Conservation (phyloP, 495 filamentous ascomycete genomes). For the Neurospora intermedia region DNA sequence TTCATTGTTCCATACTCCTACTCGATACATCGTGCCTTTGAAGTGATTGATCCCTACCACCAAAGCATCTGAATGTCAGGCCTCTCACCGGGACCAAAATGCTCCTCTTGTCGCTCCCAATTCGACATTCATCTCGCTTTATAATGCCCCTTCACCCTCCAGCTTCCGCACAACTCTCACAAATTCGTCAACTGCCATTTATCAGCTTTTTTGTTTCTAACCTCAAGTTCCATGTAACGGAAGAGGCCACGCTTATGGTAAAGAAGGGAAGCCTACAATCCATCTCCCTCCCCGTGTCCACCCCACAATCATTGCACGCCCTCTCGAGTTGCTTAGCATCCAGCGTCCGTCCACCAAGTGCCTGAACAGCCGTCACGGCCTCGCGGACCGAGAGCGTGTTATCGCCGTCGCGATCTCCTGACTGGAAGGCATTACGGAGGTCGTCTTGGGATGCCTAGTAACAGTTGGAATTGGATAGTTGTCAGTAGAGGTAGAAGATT, state of each 20-base stretch:
- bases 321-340: slow-evolving; percentile 1
- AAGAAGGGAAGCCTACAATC: slow-evolving; percentile 5
- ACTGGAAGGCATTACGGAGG: slow-evolving; percentile 8
- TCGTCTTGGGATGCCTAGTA: slow-evolving; percentile 7
- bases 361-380: slow-evolving; percentile 7
- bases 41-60: no score
- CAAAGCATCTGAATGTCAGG: no score
- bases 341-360: slow-evolving; percentile 6
- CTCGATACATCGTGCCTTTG: no score
- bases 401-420: slow-evolving; percentile 11
- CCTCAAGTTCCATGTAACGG: background rate
- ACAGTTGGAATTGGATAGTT: background rate
- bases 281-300: slow-evolving; percentile 9
- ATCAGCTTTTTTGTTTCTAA: background rate
- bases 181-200: slow-evolving; percentile 3
- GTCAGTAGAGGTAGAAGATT: background rate
- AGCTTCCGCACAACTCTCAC: slow-evolving; percentile 2
- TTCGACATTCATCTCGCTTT: background rate
- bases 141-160: background rate
- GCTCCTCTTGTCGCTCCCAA: background rate
- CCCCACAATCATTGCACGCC: slow-evolving; percentile 6
- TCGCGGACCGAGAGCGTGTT: slow-evolving; percentile 10
- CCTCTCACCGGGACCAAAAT: no score
- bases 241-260: background rate
- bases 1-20: no score